phyloP scores from a whole-genome alignment of 805 yeast genomes.

The Candida tibetensis region DNA sequence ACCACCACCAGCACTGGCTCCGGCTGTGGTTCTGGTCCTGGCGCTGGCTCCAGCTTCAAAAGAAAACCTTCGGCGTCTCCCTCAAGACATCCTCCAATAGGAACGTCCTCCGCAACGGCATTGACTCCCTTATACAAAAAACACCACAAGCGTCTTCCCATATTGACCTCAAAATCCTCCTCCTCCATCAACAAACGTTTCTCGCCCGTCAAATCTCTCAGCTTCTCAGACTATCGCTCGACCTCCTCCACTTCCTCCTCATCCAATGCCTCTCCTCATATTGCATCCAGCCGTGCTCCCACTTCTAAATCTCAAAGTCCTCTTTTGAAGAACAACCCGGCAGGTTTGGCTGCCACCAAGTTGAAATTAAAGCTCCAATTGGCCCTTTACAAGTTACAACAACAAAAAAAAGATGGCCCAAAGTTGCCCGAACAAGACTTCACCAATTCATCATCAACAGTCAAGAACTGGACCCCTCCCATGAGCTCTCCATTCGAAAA shows the following conservation, averaged over 20 bases:
- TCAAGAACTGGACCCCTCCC: slow-evolving; percentile 4
- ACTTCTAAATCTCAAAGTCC: not conserved
- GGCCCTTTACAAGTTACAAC: slow-evolving; percentile 40
- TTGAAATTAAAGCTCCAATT: slow-evolving; percentile 41
- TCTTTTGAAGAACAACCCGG: slow-evolving; percentile 24
- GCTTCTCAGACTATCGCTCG: slow-evolving; percentile 27
- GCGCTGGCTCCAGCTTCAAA: slow-evolving; percentile 1
- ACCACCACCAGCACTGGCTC: not conserved
- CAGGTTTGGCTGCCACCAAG: slow-evolving; percentile 42
- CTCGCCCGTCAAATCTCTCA: slow-evolving; percentile 13
- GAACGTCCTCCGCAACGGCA: not conserved
- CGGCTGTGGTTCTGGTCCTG: too few species aligned
- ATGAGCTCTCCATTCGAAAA: slow-evolving; percentile 1
- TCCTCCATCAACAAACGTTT: slow-evolving; percentile 4
- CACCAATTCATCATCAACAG: not conserved
- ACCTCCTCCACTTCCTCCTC: slow-evolving; percentile 9
- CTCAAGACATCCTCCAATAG: not conserved
- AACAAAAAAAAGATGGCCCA: slow-evolving; percentile 3
- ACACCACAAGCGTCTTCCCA: slow-evolving; percentile 7
- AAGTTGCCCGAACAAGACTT: not conserved
- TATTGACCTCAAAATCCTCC: slow-evolving; percentile 2
- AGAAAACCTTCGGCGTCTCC: slow-evolving; percentile 1
- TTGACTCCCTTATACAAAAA: slow-evolving; percentile 6
- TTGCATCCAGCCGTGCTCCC: not conserved
- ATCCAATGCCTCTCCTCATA: not conserved